Evolutionary conservation across 208 protist species (phyloP), one percentile per base, ranked within the genome.

Genomic region (Herpetomonas muscarum): DNA sequence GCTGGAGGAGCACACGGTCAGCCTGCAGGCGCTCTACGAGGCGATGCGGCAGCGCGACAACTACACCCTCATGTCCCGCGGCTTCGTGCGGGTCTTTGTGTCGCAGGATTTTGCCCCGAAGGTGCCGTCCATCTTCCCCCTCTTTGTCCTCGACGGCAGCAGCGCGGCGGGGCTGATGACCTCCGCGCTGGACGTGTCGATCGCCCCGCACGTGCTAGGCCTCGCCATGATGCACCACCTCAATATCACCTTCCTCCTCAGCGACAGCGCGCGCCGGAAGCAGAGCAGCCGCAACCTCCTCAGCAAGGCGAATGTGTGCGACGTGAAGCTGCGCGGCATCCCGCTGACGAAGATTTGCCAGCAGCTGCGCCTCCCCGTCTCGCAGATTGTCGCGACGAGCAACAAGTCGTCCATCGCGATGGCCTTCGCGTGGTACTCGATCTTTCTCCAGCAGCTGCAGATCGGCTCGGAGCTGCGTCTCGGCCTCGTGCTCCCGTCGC

Each of bases 161-260:
- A 78, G 72, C 61, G 63, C 81, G 10, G 82, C 77, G 44, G 88
- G 88, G 4, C 57, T 92, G 32, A 71, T 85, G 56, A 87, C 76
- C 32, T 83, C 62, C 39, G 66, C 76, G 34, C 57, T 95, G 57
- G 74, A 95, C 45, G 76, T 84, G 34, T 78, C 75, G 50, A 83
- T 95, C 46, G 76, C 83, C 17, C 81, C 88, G 28, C 88, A 95
- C 73, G 70, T 95, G 54, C 75, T 95, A 2, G 88, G 88, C 25
- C 76, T 95, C n/a, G 77, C 85, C 53, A 86, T 95, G 61, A 56
- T 90, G 75, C 88, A 95, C 62, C 88, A 95, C 70, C 76, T 95
- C 63, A 74, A 76, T 21, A 67, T 84, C 13, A 79, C 76, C 30
- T 84, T 87, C 51, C 51, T 95, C 34, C 67, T 91, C 31, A 81